Evolutionary conservation across 192 early-diverging fungal genomes (phyloP), one percentile per base, ranked within the genome.

Genomic region (Chytriomyces sp.): DNA sequence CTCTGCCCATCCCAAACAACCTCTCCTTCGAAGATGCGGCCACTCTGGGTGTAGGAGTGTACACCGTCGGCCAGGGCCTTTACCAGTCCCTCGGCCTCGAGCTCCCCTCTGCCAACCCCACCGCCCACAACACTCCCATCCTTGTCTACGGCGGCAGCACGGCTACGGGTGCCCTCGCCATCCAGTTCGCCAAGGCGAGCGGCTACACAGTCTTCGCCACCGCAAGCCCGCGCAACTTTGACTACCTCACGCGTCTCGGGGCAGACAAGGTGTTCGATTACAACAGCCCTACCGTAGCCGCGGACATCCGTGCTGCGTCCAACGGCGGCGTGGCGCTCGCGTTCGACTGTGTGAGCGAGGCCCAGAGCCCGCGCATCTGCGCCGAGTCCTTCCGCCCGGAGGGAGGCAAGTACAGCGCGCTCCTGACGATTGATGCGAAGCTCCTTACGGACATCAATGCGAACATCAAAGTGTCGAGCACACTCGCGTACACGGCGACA

Each of bases 71-170:
- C 1, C 55, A 59, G 17, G 70, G 34, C 4, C 49, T 80, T 5
- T 77, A 70, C 65, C 61, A 77, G 44, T 59, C 62, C 19, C 63
- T 77, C 6, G 53, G 39, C 38, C 62, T 74, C 14, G 70, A 69
- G 14, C 52, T 70, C 17, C 73, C 73, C 14, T 53, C 60, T 19
- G 39, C 75, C 52, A 37, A 22, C 7, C 36, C 36, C 10, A 60
- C 37, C 30, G 33, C 31, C 31, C 28, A 52, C 22, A 58, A 61
- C 58, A 66, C 56, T 32, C 58, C 63, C 37, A 30, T 79, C 44
- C 54, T 82, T n/a, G 60, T 82, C 39, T 82, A 75, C 69, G 77
- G 77, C 28, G 74, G 70, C 10, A 57, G 67, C 10, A 59, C 70
- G 5, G 59, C 75, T 19, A 75, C 73, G 44, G 44, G 22, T 49